A percentile compares a stretch with the other conserved stretches of the same genome.
phyloP scores from a whole-genome alignment of 768 basidiomycete genomes.

The Suillus discolor region DNA sequence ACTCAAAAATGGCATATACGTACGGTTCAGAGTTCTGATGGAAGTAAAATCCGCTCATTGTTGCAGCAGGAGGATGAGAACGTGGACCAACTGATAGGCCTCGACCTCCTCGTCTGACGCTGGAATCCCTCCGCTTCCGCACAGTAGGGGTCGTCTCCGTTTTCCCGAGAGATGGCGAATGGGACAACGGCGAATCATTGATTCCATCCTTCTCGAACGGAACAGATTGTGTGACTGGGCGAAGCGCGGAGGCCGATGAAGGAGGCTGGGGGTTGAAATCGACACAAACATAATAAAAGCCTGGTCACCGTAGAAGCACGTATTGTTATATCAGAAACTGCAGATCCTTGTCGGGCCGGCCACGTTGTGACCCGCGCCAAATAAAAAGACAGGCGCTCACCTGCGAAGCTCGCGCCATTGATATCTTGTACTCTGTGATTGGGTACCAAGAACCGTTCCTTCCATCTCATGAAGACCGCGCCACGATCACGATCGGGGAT shows the following conservation, averaged over 20 bases:
- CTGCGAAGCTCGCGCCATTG: slow-evolving; percentile 93
- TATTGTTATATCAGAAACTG: slow-evolving; percentile 21
- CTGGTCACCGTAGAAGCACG: slow-evolving; percentile 38
- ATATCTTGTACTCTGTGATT: slow-evolving; percentile 93
- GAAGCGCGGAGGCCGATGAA: slow-evolving; percentile 34
- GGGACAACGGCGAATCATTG: slow-evolving; percentile 27
- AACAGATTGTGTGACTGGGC: slow-evolving; percentile 37
- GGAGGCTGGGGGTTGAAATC: slow-evolving; percentile 77
- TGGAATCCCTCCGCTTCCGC: slow-evolving; percentile 47
- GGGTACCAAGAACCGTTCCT: slow-evolving; percentile 95
- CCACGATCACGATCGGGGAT: slow-evolving; percentile 77
- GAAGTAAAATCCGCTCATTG: slow-evolving; percentile 92
- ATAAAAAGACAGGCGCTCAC: slow-evolving; percentile 44
- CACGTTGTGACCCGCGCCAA: not conserved
- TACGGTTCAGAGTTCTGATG: slow-evolving; percentile 93
- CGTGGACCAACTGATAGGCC: slow-evolving; percentile 52
- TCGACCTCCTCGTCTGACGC: slow-evolving; percentile 44
- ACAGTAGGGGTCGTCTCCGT: slow-evolving; percentile 40
- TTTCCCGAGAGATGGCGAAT: slow-evolving; percentile 37
- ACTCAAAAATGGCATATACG: slow-evolving; percentile 35
- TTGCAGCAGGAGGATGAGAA: slow-evolving; percentile 55
- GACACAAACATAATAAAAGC: slow-evolving; percentile 95
- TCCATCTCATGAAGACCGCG: slow-evolving; percentile 95
- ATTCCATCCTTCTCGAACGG: slow-evolving; percentile 34
- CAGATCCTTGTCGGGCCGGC: slow-evolving; percentile 1